Evolutionary conservation across 164 flowering plant species (phyloP).

Genomic region (Cinnamomum chago): DNA sequence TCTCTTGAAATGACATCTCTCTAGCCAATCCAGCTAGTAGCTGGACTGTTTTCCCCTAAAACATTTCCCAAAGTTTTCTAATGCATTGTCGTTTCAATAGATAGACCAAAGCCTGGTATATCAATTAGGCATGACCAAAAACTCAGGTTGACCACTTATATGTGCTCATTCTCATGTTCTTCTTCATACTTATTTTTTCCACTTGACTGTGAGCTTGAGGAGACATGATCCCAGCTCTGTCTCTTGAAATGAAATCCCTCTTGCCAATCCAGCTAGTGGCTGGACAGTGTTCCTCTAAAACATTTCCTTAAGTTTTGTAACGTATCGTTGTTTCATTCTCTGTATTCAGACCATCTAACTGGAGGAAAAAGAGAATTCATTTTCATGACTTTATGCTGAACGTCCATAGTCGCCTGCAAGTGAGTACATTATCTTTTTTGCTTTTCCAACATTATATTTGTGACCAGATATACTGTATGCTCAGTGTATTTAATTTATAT

Average conservation of each 20-base stretch:
- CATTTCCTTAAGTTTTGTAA: neutral
- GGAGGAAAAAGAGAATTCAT: conserved; percentile 97
- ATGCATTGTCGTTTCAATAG: neutral
- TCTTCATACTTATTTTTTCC: too few species aligned
- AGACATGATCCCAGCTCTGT: too few species aligned
- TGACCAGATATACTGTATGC: neutral
- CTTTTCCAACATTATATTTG: too few species aligned
- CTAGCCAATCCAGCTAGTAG: too few species aligned
- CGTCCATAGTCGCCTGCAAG: conserved; percentile 92
- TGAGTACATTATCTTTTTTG: conserved; percentile 24
- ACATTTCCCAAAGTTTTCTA: neutral
- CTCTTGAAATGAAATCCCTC: too few species aligned
- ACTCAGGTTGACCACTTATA: too few species aligned
- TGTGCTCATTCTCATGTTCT: too few species aligned
- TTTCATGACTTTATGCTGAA: conserved; percentile 97
- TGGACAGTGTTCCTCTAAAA: neutral
- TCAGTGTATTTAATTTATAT: neutral
- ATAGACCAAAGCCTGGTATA: too few species aligned
- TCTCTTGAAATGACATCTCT: too few species aligned
- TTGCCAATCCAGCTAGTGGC: too few species aligned
- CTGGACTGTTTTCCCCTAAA: neutral
- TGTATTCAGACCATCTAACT: conserved; percentile 60
- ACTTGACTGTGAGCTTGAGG: too few species aligned
- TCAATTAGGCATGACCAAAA: too few species aligned
- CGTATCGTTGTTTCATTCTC: neutral